These are phyloP conservation scores for Hypoxylon intermedium DNA, from an alignment of 495 filamentous ascomycete genomes.

Conservation along the genomic window DNA sequence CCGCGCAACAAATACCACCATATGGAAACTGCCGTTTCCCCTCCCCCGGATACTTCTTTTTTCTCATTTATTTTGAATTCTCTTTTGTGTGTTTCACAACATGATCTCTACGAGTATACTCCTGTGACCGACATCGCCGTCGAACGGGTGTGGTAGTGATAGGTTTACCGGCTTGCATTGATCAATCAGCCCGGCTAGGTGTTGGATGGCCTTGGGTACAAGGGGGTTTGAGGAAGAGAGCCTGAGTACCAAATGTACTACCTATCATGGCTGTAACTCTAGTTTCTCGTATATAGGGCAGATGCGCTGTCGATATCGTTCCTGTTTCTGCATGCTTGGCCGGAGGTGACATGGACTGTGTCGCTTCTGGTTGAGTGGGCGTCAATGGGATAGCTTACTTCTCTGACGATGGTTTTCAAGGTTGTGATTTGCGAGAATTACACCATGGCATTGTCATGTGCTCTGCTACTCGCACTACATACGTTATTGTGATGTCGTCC, in stretches of 20 bases:
- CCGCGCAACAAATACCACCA: background rate
- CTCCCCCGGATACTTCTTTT: background rate
- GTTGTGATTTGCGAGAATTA: too few relatives aligned
- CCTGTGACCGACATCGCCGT: too few relatives aligned
- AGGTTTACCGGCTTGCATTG: background rate
- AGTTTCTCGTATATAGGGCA: constrained; percentile 32
- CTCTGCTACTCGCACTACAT: too few relatives aligned
- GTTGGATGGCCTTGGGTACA: background rate
- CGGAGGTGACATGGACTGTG: background rate
- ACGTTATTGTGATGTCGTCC: too few relatives aligned
- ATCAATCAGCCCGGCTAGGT: background rate
- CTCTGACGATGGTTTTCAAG: too few relatives aligned
- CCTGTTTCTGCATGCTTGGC: background rate
- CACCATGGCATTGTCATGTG: too few relatives aligned
- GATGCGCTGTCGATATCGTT: constrained; percentile 26
- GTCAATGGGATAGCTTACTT: background rate
- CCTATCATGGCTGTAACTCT: constrained; percentile 18
- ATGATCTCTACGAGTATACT: too few relatives aligned
- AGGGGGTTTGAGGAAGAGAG: background rate
- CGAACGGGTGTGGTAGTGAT: too few relatives aligned
- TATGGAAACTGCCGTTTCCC: background rate
- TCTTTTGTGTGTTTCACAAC: background rate
- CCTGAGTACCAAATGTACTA: background rate
- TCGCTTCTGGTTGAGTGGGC: background rate
- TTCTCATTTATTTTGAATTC: constrained; percentile 11